Base-by-base conservation (phyloP, 2,329 filamentous ascomycete species). In the Chaetomiaceae sp. region DNA sequence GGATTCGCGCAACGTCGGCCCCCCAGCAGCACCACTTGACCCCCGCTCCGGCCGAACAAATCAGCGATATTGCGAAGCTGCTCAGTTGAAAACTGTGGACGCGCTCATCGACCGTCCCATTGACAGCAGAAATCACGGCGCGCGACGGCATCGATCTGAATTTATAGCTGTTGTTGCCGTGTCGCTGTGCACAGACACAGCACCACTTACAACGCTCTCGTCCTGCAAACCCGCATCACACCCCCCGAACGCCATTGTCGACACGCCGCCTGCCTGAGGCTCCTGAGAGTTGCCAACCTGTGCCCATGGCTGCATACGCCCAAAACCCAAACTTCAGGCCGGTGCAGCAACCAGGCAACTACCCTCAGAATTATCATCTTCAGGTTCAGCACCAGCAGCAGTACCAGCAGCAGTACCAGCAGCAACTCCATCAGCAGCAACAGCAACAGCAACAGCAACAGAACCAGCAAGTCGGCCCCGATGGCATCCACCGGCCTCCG, bases 401-500 rank as follows among this genome's bases (percentile, higher is more conserved):
- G 23, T 20, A 41, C 39, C 58, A 54, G n/a, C 57, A 58, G 25
- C 58, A 60, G 34, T 45, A 56, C 14, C 55, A 59, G 12, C 53
- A 59, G 16, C 46, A 59, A 48, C 53, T 55, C 16, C 55, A 58
- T 45, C 54, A 54, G 14, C 56, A 55, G 19, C 46, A 52, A 5
- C 42, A 48, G 9, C 54, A 53, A 8, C 53, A 52, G 13, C 58
- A 55, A 3, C 52, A 51, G 13, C 58, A 59, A 17, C 58, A 60
- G 25, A 49, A 57, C n/a, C 55, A 60, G 13, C 53, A 57, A 16
- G 40, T 58, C 41, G 38, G 53, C 46, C 25, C 61, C 14, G 60
- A 62, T 41, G 58, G 58, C n/a, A 67, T 71, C 31, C 65, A 70
- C 34, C 70, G 74, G 27, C 66, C 71, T 10, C 69, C 74, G 1